Evolutionary conservation across 1,284 basidiomycete species (phyloP).

Genomic region (Naganishia sp.): DNA sequence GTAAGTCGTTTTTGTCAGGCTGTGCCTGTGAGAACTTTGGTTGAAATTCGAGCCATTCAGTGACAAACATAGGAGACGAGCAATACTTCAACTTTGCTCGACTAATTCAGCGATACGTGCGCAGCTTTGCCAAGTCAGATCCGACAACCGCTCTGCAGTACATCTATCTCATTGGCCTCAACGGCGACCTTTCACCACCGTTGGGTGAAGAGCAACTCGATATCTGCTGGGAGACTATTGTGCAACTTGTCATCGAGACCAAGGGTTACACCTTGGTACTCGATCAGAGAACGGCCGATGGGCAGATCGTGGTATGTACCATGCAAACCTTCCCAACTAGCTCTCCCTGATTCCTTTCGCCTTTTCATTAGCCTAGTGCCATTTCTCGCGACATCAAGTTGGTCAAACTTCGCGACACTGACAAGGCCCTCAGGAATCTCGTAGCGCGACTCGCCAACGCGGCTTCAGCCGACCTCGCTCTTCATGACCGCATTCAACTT

Average conservation of each 20-base stretch:
- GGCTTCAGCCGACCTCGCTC: slow-evolving; percentile 67
- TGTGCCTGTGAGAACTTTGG: neutral
- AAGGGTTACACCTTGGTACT: slow-evolving; percentile 82
- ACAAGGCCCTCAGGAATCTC: slow-evolving; percentile 78
- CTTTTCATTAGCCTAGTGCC: slow-evolving; percentile 67
- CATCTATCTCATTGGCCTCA: slow-evolving; percentile 83
- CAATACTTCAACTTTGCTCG: slow-evolving; percentile 72
- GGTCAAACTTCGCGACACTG: slow-evolving; percentile 69
- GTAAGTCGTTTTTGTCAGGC: slow-evolving; percentile 59
- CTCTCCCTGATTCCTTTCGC: neutral
- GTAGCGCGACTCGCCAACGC: slow-evolving; percentile 77
- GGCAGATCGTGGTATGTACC: slow-evolving; percentile 74
- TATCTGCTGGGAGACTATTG: slow-evolving; percentile 79
- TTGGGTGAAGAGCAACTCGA: slow-evolving; percentile 82
- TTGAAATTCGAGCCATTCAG: neutral
- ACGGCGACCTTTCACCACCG: slow-evolving; percentile 63
- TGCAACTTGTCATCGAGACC: slow-evolving; percentile 83
- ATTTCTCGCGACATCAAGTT: slow-evolving; percentile 81
- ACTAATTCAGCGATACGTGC: slow-evolving; percentile 87
- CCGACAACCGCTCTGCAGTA: slow-evolving; percentile 93
- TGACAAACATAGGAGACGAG: slow-evolving; percentile 18
- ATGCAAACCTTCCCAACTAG: neutral
- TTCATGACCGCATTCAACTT: slow-evolving; percentile 88
- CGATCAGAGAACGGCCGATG: slow-evolving; percentile 73
- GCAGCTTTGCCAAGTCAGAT: slow-evolving; percentile 86